A percentile compares a stretch with the other conserved stretches of the same genome.
Conservation (phyloP, 306 rosid species). For the Quercus parvula region DNA sequence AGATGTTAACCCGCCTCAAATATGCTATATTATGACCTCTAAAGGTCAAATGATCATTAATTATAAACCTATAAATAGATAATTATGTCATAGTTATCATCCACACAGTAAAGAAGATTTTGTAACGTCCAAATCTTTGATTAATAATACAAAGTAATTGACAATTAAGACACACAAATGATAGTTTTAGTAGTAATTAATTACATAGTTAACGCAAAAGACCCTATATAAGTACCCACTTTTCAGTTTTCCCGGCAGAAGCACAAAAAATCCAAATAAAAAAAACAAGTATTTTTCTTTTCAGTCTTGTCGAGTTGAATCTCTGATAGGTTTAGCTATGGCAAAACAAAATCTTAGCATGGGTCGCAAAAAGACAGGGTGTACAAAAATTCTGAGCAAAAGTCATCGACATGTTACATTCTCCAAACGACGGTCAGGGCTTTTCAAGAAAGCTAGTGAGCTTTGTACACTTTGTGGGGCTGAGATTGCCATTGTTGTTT, state of each 20-base stretch:
- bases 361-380: slow-evolving; percentile 58
- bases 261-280: neutral
- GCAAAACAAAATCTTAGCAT: slow-evolving; percentile 38
- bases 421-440: slow-evolving; percentile 61
- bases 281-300: neutral
- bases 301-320: slow-evolving; percentile 37
- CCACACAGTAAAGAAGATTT: no score
- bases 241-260: neutral
- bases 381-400: slow-evolving; percentile 53
- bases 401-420: slow-evolving; percentile 65
- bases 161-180: no score
- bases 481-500: slow-evolving; percentile 53
- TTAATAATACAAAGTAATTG: no score
- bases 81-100: no score
- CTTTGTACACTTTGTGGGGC: slow-evolving; percentile 72
- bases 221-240: neutral
- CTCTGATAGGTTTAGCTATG: slow-evolving; percentile 39
- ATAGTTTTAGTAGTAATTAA: no score
- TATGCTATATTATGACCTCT: no score
- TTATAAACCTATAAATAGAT: no score
- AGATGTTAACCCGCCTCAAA: no score
- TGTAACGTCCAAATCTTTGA: no score
- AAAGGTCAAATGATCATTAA: no score
- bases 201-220: no score
- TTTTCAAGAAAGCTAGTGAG: slow-evolving; percentile 72